phyloP scores from a whole-genome alignment of 1,284 basidiomycete species.

The Gomphus sp. region DNA sequence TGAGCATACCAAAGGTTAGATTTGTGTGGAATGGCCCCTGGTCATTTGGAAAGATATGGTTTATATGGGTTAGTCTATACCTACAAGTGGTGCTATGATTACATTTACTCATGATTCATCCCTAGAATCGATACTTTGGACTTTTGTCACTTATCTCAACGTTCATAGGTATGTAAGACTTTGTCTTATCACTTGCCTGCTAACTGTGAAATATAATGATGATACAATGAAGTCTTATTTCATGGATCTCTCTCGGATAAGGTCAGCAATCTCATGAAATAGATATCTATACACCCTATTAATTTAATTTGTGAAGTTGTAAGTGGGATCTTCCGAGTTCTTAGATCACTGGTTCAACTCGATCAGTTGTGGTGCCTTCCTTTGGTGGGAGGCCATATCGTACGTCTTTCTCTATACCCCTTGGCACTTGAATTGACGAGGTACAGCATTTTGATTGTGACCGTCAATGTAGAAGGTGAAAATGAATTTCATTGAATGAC shows the following conservation, averaged over 20 bases:
- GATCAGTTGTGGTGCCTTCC: background rate
- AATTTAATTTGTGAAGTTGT: background rate
- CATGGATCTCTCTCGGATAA: background rate
- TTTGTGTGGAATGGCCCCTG: background rate
- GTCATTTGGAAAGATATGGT: background rate
- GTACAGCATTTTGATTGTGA: background rate
- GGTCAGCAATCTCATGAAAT: background rate
- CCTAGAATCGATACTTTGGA: background rate
- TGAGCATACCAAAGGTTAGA: background rate
- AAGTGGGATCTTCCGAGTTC: background rate
- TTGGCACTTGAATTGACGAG: background rate
- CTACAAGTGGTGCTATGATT: background rate
- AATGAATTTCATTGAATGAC: background rate
- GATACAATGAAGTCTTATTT: background rate
- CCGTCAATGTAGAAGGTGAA: background rate
- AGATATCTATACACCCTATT: background rate
- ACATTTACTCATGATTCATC: background rate
- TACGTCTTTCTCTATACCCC: background rate
- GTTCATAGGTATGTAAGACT: background rate
- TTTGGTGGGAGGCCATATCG: background rate
- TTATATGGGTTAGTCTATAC: background rate
- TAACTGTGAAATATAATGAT: background rate
- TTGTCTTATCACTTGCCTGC: background rate
- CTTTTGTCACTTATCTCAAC: background rate
- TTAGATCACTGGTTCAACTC: background rate